A percentile compares a stretch with the other conserved stretches of the same genome.
Evolutionary conservation across 116 monocot species (phyloP).

Genomic region (Iris pallida): DNA sequence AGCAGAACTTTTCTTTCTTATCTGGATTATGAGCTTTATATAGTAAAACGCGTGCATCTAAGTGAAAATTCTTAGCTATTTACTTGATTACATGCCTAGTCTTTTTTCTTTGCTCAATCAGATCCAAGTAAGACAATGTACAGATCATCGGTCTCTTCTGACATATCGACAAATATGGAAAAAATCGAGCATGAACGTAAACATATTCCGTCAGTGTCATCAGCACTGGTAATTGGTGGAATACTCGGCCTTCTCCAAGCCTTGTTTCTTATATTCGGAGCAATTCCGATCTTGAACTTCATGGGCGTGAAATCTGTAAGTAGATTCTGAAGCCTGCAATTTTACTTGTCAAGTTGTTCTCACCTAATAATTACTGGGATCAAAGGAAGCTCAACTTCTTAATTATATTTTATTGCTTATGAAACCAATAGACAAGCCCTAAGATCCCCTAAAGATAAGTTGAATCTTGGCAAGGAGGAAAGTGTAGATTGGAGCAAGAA

Average conservation of each 20-base stretch:
- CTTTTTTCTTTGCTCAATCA: conserved; percentile 15
- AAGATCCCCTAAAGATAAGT: too few relatives aligned
- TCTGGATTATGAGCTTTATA: too few relatives aligned
- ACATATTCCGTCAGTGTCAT: conserved; percentile 69
- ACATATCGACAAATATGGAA: conserved; percentile 6
- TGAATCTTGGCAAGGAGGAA: too few relatives aligned
- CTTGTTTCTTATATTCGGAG: conserved; percentile 50
- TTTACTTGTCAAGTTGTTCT: too few relatives aligned
- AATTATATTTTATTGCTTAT: too few relatives aligned
- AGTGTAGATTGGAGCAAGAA: too few relatives aligned
- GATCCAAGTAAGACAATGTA: conserved; percentile 18
- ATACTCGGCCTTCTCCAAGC: conserved; percentile 70
- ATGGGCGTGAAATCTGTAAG: conserved; percentile 75
- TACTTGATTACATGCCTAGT: too few relatives aligned
- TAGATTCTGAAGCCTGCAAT: neutral
- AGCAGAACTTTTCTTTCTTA: neutral
- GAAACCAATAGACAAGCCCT: too few relatives aligned
- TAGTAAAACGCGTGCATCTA: too few relatives aligned
- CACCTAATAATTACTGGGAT: too few relatives aligned
- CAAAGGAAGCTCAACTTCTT: too few relatives aligned
- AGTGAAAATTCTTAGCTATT: too few relatives aligned
- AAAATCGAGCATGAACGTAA: conserved; percentile 31
- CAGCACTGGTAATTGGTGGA: conserved; percentile 72
- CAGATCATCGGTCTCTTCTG: conserved; percentile 21
- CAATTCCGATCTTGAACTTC: conserved; percentile 54